These are phyloP conservation scores for Ophiobolus disseminans DNA, from an alignment of 2,329 filamentous ascomycete genomes.

Conservation along the genomic window DNA sequence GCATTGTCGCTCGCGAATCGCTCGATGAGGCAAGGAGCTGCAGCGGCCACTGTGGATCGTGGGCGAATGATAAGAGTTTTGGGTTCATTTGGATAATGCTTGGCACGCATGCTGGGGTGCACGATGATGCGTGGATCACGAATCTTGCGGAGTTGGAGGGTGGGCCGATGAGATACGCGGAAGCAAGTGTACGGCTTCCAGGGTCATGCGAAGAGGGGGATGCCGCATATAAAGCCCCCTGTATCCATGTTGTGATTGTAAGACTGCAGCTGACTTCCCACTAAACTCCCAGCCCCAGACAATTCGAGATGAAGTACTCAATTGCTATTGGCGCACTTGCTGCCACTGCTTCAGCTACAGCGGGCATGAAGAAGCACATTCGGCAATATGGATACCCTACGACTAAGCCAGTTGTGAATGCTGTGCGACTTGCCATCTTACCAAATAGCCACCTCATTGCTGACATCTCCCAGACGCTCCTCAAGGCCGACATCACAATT, in stretches of 20 bases:
- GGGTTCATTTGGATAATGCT: neutral
- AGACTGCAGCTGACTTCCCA: neutral
- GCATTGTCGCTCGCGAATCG: too few relatives aligned
- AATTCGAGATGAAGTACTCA: conserved; percentile 25
- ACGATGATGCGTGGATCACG: neutral
- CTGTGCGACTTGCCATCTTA: conserved; percentile 16
- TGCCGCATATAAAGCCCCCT: neutral
- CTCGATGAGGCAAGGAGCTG: too few relatives aligned
- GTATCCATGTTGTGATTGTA: neutral
- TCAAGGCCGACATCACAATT: conserved; percentile 35
- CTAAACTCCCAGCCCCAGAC: neutral
- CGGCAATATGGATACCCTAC: conserved; percentile 18
- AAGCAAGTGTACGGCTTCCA: neutral
- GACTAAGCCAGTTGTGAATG: conserved; percentile 29
- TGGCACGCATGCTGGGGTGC: neutral
- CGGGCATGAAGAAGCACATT: conserved; percentile 15
- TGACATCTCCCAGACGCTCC: conserved; percentile 29
- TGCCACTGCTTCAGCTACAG: conserved; percentile 23
- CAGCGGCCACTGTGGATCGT: too few relatives aligned
- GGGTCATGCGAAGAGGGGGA: neutral
- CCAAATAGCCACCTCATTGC: neutral
- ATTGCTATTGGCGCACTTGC: conserved; percentile 31
- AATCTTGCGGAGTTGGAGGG: neutral
- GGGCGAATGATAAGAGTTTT: neutral
- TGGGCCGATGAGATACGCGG: neutral